Conservation (phyloP, 306 rosid genomes). For the Quercus suber region DNA sequence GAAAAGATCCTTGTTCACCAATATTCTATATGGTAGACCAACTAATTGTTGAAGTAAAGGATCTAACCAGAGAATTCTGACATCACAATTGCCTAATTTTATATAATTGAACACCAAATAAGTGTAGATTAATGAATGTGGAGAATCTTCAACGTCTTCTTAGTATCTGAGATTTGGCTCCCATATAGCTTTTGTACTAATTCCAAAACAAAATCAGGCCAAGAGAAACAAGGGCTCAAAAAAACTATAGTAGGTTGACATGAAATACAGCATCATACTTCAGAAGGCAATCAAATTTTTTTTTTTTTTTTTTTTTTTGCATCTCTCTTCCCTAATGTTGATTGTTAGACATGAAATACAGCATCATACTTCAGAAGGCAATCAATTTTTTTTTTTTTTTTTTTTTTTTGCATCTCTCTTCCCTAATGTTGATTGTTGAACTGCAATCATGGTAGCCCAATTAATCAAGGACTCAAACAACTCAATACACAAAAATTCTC, state of each 20-base stretch:
- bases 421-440: background rate
- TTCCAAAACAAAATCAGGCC: too few species aligned
- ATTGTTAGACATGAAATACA: background rate
- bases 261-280: background rate
- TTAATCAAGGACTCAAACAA: background rate
- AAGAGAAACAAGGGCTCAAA: background rate
- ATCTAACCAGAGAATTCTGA: too few species aligned
- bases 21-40: background rate
- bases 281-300: background rate
- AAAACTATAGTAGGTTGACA: background rate
- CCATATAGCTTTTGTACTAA: too few species aligned
- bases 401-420: background rate
- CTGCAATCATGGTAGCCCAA: background rate
- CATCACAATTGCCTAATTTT: too few species aligned
- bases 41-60: too few species aligned
- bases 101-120: too few species aligned
- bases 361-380: background rate
- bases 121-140: too few species aligned
- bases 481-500: background rate
- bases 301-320: background rate
- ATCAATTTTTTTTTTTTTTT: background rate
- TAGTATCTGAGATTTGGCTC: too few species aligned
- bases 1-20: conserved; percentile 5
- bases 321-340: background rate
- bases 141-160: too few species aligned